Conservation (phyloP, 2,329 filamentous ascomycete species). For the Parasarocladium wereldwijsianum region DNA sequence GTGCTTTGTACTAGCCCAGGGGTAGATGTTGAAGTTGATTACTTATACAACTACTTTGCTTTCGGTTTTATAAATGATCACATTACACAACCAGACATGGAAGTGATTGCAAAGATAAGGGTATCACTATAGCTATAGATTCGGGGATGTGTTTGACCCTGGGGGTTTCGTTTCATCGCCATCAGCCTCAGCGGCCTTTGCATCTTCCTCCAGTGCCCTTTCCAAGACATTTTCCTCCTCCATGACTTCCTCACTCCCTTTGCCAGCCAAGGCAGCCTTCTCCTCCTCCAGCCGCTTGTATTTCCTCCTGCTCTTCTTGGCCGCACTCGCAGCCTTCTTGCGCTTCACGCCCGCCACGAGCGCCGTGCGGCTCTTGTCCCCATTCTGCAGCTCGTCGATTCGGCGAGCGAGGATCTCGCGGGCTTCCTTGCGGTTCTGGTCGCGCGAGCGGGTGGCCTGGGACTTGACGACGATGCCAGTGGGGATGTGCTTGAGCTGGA, state of each 20-base stretch:
- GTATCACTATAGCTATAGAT: background rate
- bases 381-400: slow-evolving; percentile 58
- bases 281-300: slow-evolving; percentile 48
- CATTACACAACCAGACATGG: background rate
- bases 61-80: slow-evolving; percentile 15
- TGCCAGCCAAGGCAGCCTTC: too few species aligned
- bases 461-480: slow-evolving; percentile 90
- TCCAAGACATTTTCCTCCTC: slow-evolving; percentile 1
- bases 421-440: slow-evolving; percentile 78
- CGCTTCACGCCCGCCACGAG: slow-evolving; percentile 48
- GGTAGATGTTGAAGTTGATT: slow-evolving; percentile 39
- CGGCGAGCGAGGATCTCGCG: slow-evolving; percentile 61
- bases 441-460: slow-evolving; percentile 76
- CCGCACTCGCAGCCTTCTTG: slow-evolving; percentile 59
- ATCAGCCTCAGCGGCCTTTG: background rate
- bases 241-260: too few species aligned
- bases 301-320: slow-evolving; percentile 74
- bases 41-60: slow-evolving; percentile 36
- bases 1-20: slow-evolving; percentile 32
- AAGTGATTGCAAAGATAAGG: slow-evolving; percentile 1
- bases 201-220: background rate
- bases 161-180: background rate
- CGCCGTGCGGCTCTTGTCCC: slow-evolving; percentile 50
- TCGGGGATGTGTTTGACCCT: background rate
- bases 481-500: slow-evolving; percentile 80